phyloP scores from a whole-genome alignment of 306 rosid species.

The Dalbergia cochinchinensis region DNA sequence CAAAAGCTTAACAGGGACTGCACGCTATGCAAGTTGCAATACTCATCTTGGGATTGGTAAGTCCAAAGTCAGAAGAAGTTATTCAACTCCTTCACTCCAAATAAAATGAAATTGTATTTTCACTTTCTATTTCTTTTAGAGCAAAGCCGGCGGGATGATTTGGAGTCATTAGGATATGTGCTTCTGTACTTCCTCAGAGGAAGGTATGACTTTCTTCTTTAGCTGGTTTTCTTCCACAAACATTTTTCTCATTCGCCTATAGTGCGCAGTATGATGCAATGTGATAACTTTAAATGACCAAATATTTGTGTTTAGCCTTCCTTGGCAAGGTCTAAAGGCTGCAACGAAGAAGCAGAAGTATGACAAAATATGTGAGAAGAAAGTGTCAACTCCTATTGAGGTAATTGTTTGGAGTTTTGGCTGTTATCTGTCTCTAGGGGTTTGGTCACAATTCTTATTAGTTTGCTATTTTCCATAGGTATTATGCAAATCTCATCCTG shows the following conservation, averaged over 20 bases:
- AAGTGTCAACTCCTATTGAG: conserved; percentile 97
- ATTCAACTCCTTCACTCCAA: neutral
- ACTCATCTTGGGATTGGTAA: conserved; percentile 97
- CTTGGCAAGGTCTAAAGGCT: conserved; percentile 99
- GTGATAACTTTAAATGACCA: conserved; percentile 21
- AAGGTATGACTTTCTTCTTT: conserved; percentile 62
- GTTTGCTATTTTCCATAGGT: conserved; percentile 60
- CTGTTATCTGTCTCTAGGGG: neutral
- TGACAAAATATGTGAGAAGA: conserved; percentile 97
- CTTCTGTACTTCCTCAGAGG: conserved; percentile 95
- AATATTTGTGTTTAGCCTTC: conserved; percentile 73
- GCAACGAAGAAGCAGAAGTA: conserved; percentile 97
- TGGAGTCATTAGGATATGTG: conserved; percentile 98
- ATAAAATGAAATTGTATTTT: conserved; percentile 19
- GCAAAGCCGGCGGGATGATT: conserved; percentile 98
- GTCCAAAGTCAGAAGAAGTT: conserved; percentile 36
- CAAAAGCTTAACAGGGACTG: conserved; percentile 93
- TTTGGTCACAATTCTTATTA: conserved; percentile 40
- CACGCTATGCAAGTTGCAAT: conserved; percentile 96
- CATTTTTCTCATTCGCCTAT: conserved; percentile 22
- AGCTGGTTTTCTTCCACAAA: conserved; percentile 29
- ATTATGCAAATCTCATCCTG: conserved; percentile 91
- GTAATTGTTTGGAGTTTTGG: conserved; percentile 52
- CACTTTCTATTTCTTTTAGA: conserved; percentile 59
- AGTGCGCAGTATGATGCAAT: conserved; percentile 30